These are phyloP conservation scores for Deinandra increscens DNA, from an alignment of 129 eudicot genomes.

Conservation along the genomic window DNA sequence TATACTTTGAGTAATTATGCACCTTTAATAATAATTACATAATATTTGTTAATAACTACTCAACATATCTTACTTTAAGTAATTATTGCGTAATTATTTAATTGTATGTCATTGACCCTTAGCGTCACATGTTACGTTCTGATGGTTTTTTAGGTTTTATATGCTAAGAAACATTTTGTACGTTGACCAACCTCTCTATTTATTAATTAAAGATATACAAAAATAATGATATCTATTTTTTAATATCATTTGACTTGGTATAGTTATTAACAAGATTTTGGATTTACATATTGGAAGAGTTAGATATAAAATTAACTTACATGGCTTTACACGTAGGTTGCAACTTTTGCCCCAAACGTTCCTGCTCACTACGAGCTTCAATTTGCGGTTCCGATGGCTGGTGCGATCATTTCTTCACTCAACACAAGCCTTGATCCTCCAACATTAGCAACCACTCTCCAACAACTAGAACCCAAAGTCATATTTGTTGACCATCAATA, in stretches of 20 bases:
- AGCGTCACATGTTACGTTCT: no score
- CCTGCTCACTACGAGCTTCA: slow-evolving; percentile 77
- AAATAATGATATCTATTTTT: no score
- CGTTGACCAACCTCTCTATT: no score
- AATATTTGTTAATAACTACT: no score
- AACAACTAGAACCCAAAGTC: slow-evolving; percentile 43
- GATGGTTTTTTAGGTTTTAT: no score
- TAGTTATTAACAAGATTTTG: not conserved
- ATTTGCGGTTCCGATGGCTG: slow-evolving; percentile 70
- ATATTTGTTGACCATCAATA: slow-evolving; percentile 48
- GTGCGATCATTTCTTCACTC: slow-evolving; percentile 54
- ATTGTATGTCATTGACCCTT: no score
- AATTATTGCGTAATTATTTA: no score
- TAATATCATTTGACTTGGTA: not conserved
- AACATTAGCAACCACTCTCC: slow-evolving; percentile 37
- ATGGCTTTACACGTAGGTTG: slow-evolving; percentile 41
- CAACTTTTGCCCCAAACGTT: slow-evolving; percentile 53
- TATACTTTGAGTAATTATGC: no score
- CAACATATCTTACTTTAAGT: no score
- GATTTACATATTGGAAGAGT: not conserved
- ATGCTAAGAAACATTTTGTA: no score
- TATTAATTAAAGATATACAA: no score
- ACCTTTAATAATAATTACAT: no score
- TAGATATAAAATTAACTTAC: not conserved
- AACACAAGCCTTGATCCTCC: slow-evolving; percentile 55